Percentiles rank a stretch among this genome's conserved stretches.
These are phyloP conservation scores for Podaxis mareebaensis DNA, from an alignment of 768 basidiomycete genomes.

Conservation along the genomic window DNA sequence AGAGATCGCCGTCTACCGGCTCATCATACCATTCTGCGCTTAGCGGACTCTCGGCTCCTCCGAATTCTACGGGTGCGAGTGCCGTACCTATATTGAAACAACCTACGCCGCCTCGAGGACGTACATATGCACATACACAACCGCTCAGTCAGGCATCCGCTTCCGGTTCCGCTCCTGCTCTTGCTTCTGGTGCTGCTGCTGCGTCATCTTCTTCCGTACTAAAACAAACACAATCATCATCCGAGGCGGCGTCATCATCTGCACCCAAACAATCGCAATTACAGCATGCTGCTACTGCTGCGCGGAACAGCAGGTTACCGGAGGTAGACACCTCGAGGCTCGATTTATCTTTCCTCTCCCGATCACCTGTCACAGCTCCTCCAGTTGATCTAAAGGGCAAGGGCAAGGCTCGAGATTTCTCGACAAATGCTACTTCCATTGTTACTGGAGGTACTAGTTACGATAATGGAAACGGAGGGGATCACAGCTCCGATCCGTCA, in stretches of 20 bases:
- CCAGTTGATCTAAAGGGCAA: conserved; percentile 25
- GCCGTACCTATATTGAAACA: conserved; percentile 11
- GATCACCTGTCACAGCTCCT: conserved; percentile 3
- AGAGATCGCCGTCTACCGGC: conserved; percentile 1
- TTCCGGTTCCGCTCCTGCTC: background rate
- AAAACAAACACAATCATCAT: background rate
- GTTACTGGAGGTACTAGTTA: conserved; percentile 19
- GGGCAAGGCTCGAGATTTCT: conserved; percentile 18
- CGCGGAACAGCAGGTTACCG: conserved; percentile 18
- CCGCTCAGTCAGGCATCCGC: background rate
- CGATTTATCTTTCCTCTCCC: conserved; percentile 29
- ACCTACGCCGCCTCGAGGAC: conserved; percentile 10
- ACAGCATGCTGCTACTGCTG: background rate
- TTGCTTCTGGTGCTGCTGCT: background rate
- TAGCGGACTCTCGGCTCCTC: conserved; percentile 4
- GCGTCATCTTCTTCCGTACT: background rate
- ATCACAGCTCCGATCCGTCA: conserved; percentile 10
- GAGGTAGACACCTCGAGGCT: conserved; percentile 32
- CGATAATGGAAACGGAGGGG: background rate
- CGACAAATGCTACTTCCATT: background rate
- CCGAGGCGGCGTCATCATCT: background rate
- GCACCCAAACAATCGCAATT: background rate
- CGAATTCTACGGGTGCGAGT: conserved; percentile 4
- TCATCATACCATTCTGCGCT: conserved; percentile 17
- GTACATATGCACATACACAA: background rate